A percentile compares a stretch with the other conserved stretches of the same genome.
Conservation (phyloP, 768 basidiomycete species). For the Termitomyces sp. region DNA sequence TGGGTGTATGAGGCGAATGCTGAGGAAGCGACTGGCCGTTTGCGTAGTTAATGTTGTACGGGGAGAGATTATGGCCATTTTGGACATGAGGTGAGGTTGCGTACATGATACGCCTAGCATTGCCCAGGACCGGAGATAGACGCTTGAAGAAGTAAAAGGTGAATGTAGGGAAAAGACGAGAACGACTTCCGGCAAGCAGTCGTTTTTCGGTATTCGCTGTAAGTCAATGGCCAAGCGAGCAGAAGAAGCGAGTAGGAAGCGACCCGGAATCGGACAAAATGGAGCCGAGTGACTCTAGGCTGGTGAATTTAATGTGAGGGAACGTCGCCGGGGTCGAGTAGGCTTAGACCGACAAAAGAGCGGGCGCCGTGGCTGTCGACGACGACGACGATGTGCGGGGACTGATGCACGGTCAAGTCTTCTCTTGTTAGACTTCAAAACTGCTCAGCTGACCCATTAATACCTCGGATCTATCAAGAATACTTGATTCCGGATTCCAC, state of each 20-base stretch:
- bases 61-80: conserved; percentile 33
- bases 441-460: conserved; percentile 16
- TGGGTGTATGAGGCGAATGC: conserved; percentile 25
- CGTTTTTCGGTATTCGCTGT: conserved; percentile 13
- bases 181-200: conserved; percentile 2
- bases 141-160: conserved; percentile 21
- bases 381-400: conserved; percentile 9
- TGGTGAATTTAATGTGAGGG: background rate
- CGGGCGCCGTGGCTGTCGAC: conserved; percentile 13
- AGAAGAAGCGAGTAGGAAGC: conserved; percentile 16
- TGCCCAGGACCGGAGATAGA: conserved; percentile 33
- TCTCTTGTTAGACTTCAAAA: conserved; percentile 6
- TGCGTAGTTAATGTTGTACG: conserved; percentile 26
- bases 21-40: conserved; percentile 23
- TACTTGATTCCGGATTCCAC: conserved; percentile 9
- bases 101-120: conserved; percentile 62
- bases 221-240: conserved; percentile 12
- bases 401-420: conserved; percentile 12
- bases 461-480: conserved; percentile 20
- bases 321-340: background rate
- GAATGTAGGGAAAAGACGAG: conserved; percentile 18
- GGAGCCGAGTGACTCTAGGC: conserved; percentile 4
- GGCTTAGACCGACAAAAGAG: conserved; percentile 6
- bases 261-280: conserved; percentile 9
- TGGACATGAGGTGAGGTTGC: conserved; percentile 40